phyloP scores from a whole-genome alignment of 345 rosid genomes.

The Carallia pectinifolia region DNA sequence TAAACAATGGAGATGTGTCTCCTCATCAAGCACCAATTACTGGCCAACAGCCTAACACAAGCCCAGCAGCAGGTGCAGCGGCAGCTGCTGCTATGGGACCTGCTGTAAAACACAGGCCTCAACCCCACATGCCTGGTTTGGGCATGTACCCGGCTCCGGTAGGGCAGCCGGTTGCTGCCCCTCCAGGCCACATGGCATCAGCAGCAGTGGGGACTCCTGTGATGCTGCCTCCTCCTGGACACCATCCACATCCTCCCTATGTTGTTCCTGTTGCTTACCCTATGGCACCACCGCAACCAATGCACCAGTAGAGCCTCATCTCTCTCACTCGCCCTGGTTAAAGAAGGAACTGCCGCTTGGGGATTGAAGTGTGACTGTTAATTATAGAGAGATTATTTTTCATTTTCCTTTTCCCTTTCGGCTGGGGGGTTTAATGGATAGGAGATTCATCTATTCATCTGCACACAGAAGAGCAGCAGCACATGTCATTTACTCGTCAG shows the following conservation, averaged over 20 bases:
- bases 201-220: slow-evolving; percentile 91
- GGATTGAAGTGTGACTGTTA: background rate
- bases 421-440: background rate
- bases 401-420: background rate
- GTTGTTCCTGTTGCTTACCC: slow-evolving; percentile 67
- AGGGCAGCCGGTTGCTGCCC: slow-evolving; percentile 69
- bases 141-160: slow-evolving; percentile 73
- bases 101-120: slow-evolving; percentile 46
- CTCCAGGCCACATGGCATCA: slow-evolving; percentile 67
- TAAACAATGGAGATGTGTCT: slow-evolving; percentile 49
- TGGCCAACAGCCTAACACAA: slow-evolving; percentile 53
- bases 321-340: background rate
- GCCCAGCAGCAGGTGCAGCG: slow-evolving; percentile 22
- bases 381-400: background rate
- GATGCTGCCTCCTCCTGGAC: slow-evolving; percentile 67
- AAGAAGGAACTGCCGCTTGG: background rate
- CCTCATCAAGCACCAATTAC: slow-evolving; percentile 58
- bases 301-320: slow-evolving; percentile 46
- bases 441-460: background rate
- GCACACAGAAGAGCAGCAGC: slow-evolving; percentile 4
- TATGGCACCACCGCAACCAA: slow-evolving; percentile 50
- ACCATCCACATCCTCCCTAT: slow-evolving; percentile 64
- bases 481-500: background rate
- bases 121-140: slow-evolving; percentile 51
- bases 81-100: slow-evolving; percentile 27